Conservation (phyloP, 805 yeast genomes). For the Wickerhamiella siamensis region DNA sequence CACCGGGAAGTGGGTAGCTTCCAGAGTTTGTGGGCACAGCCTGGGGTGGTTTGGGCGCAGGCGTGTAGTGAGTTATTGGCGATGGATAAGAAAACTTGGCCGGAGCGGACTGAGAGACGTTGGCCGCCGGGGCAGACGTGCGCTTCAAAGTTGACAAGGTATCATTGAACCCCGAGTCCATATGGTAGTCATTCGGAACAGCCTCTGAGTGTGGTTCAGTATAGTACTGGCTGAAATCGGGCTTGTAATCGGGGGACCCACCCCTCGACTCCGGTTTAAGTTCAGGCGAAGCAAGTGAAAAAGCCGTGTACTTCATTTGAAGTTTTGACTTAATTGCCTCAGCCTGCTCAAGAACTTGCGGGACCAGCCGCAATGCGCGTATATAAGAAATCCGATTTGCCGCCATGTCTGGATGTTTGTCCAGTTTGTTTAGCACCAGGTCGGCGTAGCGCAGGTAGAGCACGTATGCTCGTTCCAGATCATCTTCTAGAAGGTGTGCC, state of each 20-base stretch:
- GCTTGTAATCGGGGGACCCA: too few species aligned
- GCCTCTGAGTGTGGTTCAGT: neutral
- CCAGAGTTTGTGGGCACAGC: neutral
- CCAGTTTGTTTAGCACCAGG: constrained; percentile 34
- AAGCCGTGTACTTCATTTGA: constrained; percentile 2
- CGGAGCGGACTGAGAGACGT: neutral
- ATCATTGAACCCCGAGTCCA: neutral
- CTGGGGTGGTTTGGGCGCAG: neutral
- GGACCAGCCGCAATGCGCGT: constrained; percentile 10
- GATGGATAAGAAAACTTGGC: neutral
- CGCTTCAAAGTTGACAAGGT: neutral
- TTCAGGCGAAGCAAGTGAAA: neutral
- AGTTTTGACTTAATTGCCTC: constrained; percentile 18
- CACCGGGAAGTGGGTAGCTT: neutral
- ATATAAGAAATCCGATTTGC: constrained; percentile 11
- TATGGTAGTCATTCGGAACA: neutral
- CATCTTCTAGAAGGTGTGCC: constrained; percentile 31
- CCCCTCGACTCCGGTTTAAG: neutral
- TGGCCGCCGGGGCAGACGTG: neutral
- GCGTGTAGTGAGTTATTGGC: neutral
- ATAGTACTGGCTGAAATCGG: too few species aligned
- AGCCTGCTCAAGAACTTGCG: constrained; percentile 18
- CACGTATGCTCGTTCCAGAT: constrained; percentile 38
- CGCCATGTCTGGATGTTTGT: constrained; percentile 33
- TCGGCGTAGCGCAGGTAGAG: constrained; percentile 48